Conservation (phyloP, 2,329 filamentous ascomycete species). For the Aspergillus sp. region DNA sequence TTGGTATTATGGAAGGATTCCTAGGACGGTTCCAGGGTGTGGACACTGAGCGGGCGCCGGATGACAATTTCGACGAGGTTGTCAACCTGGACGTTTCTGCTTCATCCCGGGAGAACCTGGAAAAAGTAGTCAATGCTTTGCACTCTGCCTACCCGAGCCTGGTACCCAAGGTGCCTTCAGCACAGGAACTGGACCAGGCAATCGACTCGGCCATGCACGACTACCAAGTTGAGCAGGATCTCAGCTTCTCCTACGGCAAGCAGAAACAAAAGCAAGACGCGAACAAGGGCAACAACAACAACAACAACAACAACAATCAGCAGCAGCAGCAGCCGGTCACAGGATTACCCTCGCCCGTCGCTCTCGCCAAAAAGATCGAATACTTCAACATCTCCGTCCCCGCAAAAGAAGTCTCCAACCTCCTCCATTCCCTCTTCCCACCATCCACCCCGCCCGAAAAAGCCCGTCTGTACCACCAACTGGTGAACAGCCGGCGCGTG, state of each 20-base stretch:
- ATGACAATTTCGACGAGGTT: conserved; percentile 72
- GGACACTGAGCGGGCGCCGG: conserved; percentile 60
- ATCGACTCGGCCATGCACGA: conserved; percentile 67
- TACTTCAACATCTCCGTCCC: conserved; percentile 58
- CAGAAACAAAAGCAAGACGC: conserved; percentile 37
- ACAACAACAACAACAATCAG: conserved; percentile 8
- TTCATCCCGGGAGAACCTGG: conserved; percentile 78
- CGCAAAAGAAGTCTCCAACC: conserved; percentile 43
- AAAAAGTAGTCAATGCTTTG: conserved; percentile 65
- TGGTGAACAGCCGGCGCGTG: conserved; percentile 66
- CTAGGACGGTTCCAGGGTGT: conserved; percentile 76
- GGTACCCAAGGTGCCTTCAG: conserved; percentile 57
- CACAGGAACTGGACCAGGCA: conserved; percentile 70
- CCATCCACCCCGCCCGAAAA: conserved; percentile 44
- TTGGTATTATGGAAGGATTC: conserved; percentile 93
- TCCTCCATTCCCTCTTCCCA: conserved; percentile 66
- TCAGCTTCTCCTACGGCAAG: conserved; percentile 47
- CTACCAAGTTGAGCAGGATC: conserved; percentile 71
- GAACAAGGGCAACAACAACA: conserved; percentile 18
- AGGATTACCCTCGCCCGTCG: conserved; percentile 21
- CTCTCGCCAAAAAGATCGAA: conserved; percentile 52
- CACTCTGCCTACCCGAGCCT: conserved; percentile 73
- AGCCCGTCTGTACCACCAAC: conserved; percentile 65
- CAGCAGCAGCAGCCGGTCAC: conserved; percentile 10
- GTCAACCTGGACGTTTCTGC: conserved; percentile 75